Percentiles rank a stretch among this genome's conserved stretches.
phyloP scores from a whole-genome alignment of 2,329 filamentous ascomycete species.

The Trichophyton schoenleinii region DNA sequence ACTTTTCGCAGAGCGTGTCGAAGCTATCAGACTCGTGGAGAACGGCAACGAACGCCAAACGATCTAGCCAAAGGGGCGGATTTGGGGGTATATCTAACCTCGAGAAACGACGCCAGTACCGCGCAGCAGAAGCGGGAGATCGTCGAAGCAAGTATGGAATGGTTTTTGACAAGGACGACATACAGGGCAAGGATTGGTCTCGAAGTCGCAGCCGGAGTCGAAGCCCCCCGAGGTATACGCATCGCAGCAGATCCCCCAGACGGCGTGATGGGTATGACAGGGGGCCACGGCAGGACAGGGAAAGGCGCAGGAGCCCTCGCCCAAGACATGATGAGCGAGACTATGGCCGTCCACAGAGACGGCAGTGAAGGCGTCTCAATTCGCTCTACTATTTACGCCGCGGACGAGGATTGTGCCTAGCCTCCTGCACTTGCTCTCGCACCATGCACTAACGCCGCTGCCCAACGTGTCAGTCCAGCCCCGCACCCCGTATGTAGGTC shows the following conservation, averaged over 20 bases:
- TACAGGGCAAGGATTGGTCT: slow-evolving; percentile 35
- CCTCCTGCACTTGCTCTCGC: not conserved
- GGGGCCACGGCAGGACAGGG: slow-evolving; percentile 2
- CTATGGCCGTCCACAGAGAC: not conserved
- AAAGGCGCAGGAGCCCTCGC: slow-evolving; percentile 13
- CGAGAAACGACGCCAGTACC: slow-evolving; percentile 84
- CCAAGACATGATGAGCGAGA: slow-evolving; percentile 14
- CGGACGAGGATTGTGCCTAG: not conserved
- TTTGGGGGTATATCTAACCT: slow-evolving; percentile 83
- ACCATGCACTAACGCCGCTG: not conserved
- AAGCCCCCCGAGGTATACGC: slow-evolving; percentile 31
- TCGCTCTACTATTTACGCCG: not conserved
- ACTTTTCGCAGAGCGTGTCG: slow-evolving; percentile 90
- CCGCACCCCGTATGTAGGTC: not conserved
- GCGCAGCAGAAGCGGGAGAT: slow-evolving; percentile 46
- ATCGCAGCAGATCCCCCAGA: slow-evolving; percentile 20
- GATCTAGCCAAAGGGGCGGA: slow-evolving; percentile 54
- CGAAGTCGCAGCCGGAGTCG: slow-evolving; percentile 28
- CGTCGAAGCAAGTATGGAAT: slow-evolving; percentile 53
- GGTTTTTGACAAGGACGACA: slow-evolving; percentile 65
- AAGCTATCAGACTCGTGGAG: slow-evolving; percentile 86
- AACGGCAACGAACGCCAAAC: slow-evolving; percentile 69
- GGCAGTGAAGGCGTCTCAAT: not conserved
- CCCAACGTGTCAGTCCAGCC: not conserved
- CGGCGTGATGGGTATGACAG: slow-evolving; percentile 20